Evolutionary conservation across 1,139 yeast genomes (phyloP).

Genomic region (Saccharomyces hybrid): DNA sequence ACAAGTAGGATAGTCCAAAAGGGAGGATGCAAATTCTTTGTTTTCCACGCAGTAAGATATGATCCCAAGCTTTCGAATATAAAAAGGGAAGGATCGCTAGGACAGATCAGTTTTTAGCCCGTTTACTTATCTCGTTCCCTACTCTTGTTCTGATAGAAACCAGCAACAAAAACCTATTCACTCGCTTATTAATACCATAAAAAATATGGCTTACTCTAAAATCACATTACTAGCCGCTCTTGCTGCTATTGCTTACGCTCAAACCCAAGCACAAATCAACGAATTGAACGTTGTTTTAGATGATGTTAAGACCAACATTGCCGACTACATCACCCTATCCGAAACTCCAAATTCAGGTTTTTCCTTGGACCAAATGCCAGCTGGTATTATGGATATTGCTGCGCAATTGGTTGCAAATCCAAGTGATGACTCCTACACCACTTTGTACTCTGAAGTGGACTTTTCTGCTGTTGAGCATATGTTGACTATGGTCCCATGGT

Average conservation of each 20-base stretch:
- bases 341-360: slow-evolving; percentile 2
- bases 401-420: slow-evolving; percentile 4
- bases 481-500: slow-evolving; percentile 37
- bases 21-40: background rate
- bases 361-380: slow-evolving; percentile 4
- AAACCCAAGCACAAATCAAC: slow-evolving; percentile 3
- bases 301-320: slow-evolving; percentile 3
- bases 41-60: background rate
- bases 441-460: slow-evolving; percentile 27
- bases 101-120: background rate
- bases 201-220: background rate
- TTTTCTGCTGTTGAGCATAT: slow-evolving; percentile 26
- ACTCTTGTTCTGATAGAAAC: background rate
- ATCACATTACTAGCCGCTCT: slow-evolving; percentile 2
- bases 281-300: slow-evolving; percentile 5
- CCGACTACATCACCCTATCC: slow-evolving; percentile 4
- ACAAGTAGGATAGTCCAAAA: background rate
- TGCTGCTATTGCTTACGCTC: slow-evolving; percentile 1
- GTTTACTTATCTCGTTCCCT: background rate
- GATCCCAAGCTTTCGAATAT: background rate
- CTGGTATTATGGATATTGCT: slow-evolving; percentile 4
- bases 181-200: slow-evolving; percentile 2
- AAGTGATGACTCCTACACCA: slow-evolving; percentile 21
- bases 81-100: background rate
- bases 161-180: background rate